Evolutionary conservation across 2,329 filamentous ascomycete species (phyloP).

Genomic region (Ceratocystis huliohia): DNA sequence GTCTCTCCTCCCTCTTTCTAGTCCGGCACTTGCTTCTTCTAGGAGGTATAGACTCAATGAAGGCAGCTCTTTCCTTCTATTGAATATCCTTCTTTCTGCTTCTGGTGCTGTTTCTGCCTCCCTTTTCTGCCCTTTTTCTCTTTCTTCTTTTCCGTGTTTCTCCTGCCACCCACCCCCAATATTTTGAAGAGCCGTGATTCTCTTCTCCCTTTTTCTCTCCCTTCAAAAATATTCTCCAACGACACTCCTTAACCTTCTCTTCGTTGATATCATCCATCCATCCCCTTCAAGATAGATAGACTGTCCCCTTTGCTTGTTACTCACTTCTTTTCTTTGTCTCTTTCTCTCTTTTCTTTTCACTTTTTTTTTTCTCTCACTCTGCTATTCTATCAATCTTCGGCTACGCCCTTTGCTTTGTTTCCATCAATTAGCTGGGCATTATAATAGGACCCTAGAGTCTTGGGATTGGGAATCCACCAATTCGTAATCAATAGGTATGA

Average conservation of each 20-base stretch:
- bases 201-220: constrained; percentile 7
- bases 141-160: constrained; percentile 2
- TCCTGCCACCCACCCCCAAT: constrained; percentile 1
- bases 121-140: not conserved
- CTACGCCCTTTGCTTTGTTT: not conserved
- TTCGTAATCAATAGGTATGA: constrained; percentile 7
- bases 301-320: not conserved
- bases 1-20: not conserved
- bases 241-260: constrained; percentile 2
- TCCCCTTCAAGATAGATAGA: not conserved
- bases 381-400: too few relatives aligned
- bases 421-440: not conserved
- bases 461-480: not conserved
- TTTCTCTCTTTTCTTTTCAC: not conserved
- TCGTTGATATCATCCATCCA: not conserved
- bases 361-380: not conserved
- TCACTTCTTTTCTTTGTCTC: not conserved
- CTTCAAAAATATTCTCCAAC: not conserved
- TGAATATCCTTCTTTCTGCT: constrained; percentile 1
- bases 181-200: constrained; percentile 1
- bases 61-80: not conserved
- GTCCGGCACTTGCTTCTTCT: constrained; percentile 1
- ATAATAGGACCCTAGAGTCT: not conserved
- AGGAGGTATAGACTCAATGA: not conserved
- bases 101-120: not conserved